Evolutionary conservation across 768 basidiomycete genomes (phyloP), one percentile per base, ranked within the genome.

Genomic region (Suillus brevipes): DNA sequence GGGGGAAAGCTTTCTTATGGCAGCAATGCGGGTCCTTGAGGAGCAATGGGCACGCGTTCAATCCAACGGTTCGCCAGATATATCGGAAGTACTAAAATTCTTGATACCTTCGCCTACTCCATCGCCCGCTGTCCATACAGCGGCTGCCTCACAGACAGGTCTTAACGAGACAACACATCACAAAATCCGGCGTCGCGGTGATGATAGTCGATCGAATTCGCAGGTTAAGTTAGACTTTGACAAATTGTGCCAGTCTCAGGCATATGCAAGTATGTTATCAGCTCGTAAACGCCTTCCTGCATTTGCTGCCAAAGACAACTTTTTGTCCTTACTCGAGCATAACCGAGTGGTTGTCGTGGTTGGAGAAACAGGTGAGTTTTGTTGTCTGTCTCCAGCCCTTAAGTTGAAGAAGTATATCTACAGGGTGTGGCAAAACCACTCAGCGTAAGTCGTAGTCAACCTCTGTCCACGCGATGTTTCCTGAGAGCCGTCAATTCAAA

Each of bases 381-480:
- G 50, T 13, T 34, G 59, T 47, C 43, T 59, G 14, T 47, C 7
- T 50, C 14, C 31, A 34, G 2, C 25, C 42, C 3, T 61, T 37
- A 36, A 28, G 60, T 74, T 23, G 71, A 38, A 31, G 28, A 23
- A 38, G 55, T 36, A 23, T 50, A 60, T 36, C 40, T 45, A 65
- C 71, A 84, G 91, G 95, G 58, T 94, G 90, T 60, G 95, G 95
- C 34, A 98, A 98, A 77, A 95, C 94, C 2, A 95, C 94, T 0
- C 94, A 95, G 71, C 72, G 91, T 93, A 69, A 65, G 83, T 66
- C 25, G 59, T 38, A 4, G 37, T 34, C 43, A 42, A 55, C 60
- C 25, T 47, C 31, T 42, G 40, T 40, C 65, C 38, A 45, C 56
- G 50, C 53, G 37, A 63, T 10, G 57, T 60, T 61, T 13, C 59